Percentiles rank a stretch among this genome's conserved stretches.
These are phyloP conservation scores for Naegleria lovaniensis DNA, from an alignment of 208 protist species.

Conservation along the genomic window DNA sequence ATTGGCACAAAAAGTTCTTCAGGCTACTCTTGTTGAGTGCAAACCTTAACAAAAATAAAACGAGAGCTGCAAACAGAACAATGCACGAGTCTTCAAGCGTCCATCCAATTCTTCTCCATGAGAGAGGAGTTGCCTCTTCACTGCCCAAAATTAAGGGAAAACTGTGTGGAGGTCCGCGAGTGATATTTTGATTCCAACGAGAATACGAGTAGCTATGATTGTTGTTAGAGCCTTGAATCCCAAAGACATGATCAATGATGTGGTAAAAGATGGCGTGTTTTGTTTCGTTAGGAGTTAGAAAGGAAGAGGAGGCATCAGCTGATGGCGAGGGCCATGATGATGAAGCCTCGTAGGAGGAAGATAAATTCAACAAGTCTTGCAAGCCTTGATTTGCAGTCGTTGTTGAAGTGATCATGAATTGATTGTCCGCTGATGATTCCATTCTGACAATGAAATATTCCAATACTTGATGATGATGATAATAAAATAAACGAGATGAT, in stretches of 20 bases:
- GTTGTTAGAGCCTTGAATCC: neutral
- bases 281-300: neutral
- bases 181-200: neutral
- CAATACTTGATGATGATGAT: too few relatives aligned
- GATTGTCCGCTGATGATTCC: too few relatives aligned
- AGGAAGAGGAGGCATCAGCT: too few relatives aligned
- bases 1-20: neutral
- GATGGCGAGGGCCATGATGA: too few relatives aligned
- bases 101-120: neutral
- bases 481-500: too few relatives aligned
- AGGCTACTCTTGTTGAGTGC: neutral
- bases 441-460: too few relatives aligned
- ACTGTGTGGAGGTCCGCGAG: neutral
- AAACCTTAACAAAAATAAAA: neutral
- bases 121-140: neutral
- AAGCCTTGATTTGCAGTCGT: too few relatives aligned
- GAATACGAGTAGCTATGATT: neutral
- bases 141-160: neutral
- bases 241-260: neutral
- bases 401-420: too few relatives aligned
- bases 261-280: neutral
- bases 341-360: too few relatives aligned
- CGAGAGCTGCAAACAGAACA: neutral
- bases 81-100: neutral
- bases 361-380: too few relatives aligned